These are phyloP conservation scores for Gossypium lobatum DNA, from an alignment of 441 rosid genomes.

Conservation along the genomic window DNA sequence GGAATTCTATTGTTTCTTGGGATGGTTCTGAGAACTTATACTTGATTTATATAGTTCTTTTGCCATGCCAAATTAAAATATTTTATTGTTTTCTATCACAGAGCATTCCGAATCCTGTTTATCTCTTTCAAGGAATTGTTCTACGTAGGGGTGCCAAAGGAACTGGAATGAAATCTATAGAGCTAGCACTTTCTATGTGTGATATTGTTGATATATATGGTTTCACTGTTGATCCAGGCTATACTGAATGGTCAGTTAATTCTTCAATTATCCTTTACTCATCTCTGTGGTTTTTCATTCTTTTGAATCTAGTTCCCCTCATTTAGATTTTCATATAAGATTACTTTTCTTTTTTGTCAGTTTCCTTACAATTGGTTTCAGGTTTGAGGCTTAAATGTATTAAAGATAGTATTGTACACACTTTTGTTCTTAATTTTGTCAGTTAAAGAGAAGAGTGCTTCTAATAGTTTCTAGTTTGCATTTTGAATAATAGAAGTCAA, in stretches of 20 bases:
- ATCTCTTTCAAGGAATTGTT: slow-evolving; percentile 97
- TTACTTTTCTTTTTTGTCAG: not conserved
- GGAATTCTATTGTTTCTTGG: not conserved
- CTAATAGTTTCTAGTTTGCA: not conserved
- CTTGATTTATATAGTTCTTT: not conserved
- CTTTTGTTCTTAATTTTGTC: not conserved
- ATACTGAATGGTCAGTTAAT: slow-evolving; percentile 76
- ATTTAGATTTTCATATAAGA: not conserved
- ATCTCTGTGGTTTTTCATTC: not conserved
- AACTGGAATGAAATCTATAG: slow-evolving; percentile 96
- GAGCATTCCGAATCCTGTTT: slow-evolving; percentile 92
- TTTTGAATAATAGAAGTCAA: not conserved
- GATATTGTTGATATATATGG: slow-evolving; percentile 95
- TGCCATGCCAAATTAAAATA: not conserved
- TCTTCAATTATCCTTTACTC: not conserved
- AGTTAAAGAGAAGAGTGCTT: not conserved
- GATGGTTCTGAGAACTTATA: not conserved
- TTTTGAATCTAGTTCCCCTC: not conserved
- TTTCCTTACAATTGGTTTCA: not conserved
- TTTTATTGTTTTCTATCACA: slow-evolving; percentile 33
- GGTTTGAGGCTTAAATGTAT: not conserved
- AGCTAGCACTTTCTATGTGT: slow-evolving; percentile 95
- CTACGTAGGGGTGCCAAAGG: slow-evolving; percentile 98
- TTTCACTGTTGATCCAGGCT: slow-evolving; percentile 99
- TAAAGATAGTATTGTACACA: not conserved